Base-by-base conservation (phyloP, 441 rosid species). In the Brassica balearica region DNA sequence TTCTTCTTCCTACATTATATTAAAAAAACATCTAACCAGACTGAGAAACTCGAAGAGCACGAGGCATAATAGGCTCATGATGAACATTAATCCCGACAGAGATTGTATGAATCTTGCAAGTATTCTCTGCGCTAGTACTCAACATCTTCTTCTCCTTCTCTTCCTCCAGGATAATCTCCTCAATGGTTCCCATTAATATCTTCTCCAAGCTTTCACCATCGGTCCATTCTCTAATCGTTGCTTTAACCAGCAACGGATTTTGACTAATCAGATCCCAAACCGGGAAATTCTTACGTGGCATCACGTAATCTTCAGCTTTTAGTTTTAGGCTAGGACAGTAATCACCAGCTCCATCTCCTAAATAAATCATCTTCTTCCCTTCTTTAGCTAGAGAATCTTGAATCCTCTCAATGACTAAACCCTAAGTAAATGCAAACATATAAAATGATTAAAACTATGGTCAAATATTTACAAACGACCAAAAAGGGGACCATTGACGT, bases 231-330 rank as follows among this genome's bases (percentile, higher is more conserved):
- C 82, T 86, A 20, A 92, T 86, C 69, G 86, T 78, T 2, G 96
- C 96, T 70, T 86, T 89, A 34, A 95, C 71, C 10, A 84, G 67
- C 79, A 48, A 75, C 0, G 91, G 90, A 76, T 89, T 92, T 63
- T 82, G 74, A 84, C 82, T 82, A 46, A 93, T 92, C 56, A 91
- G 81, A 20, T 89, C 95, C 98, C 96, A 96, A 9, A 88, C 87
- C 4, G 98, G 98, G 36, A 85, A 96, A 38, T 87, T 76, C 82
- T 91, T 94, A 84, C 97, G 92, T 11, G 98, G 99, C 99, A 94
- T 94, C 83, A 90, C 11, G 65, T 48, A 82, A 72, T 94, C 97
- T 36, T 76, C 78, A 11, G 88, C 77, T 25, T 71, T 76, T 2
- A 96, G 97, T 85, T 81, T 87, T 77, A 92, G 81, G 76, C 88